Percentiles rank a stretch among this genome's conserved stretches.
phyloP scores from a whole-genome alignment of 352 stramenopile genomes.

The Phytophthora multivora region DNA sequence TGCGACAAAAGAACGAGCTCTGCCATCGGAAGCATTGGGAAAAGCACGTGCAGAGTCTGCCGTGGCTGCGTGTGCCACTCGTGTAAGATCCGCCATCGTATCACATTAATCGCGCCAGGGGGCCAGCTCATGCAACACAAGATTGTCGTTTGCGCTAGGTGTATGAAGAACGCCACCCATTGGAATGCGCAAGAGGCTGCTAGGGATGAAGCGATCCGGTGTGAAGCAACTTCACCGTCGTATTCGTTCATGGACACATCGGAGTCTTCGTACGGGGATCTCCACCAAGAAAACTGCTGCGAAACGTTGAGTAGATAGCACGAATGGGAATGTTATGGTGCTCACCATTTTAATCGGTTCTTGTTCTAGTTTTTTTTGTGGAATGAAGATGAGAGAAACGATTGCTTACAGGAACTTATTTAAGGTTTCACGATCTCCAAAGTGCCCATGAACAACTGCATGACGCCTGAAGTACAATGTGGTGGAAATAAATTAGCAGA shows the following conservation, averaged over 20 bases:
- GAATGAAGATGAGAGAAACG: too few species aligned
- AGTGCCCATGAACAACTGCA: too few species aligned
- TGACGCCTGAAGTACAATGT: too few species aligned
- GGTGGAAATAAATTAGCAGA: too few species aligned
- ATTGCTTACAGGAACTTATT: too few species aligned
- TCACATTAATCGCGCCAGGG: conserved; percentile 43
- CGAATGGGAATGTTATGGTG: neutral
- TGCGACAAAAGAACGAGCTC: conserved; percentile 35
- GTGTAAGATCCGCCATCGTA: conserved; percentile 43
- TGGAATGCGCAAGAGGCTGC: conserved; percentile 34
- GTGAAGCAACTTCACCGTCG: conserved; percentile 12
- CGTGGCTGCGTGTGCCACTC: conserved; percentile 38
- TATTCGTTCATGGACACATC: conserved; percentile 27
- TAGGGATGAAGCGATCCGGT: conserved; percentile 23
- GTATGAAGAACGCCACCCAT: conserved; percentile 37
- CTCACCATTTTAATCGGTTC: too few species aligned
- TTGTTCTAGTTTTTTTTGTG: too few species aligned
- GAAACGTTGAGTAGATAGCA: neutral
- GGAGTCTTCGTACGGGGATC: conserved; percentile 15
- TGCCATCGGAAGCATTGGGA: conserved; percentile 27
- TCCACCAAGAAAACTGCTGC: neutral
- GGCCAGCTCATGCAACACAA: conserved; percentile 36
- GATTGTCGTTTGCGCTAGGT: conserved; percentile 42
- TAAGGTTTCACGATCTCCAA: too few species aligned
- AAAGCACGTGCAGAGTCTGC: conserved; percentile 37